phyloP scores from a whole-genome alignment of 2,329 filamentous ascomycete species.

The Cytospora piceicola region DNA sequence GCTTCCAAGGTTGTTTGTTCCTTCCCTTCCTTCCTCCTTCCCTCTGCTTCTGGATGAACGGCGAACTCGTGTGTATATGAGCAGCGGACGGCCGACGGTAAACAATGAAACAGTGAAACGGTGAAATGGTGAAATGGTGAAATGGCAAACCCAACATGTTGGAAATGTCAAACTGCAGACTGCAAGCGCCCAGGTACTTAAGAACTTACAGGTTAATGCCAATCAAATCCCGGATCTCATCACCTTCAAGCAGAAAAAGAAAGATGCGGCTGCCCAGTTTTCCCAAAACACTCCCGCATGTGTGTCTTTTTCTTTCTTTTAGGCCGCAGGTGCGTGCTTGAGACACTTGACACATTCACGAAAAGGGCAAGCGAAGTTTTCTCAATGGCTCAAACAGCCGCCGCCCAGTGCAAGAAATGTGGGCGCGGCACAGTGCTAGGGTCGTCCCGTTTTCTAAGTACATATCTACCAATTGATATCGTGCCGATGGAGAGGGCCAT shows the following conservation, averaged over 20 bases:
- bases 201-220: background rate
- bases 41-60: background rate
- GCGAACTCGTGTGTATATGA: background rate
- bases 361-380: conserved; percentile 2
- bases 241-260: background rate
- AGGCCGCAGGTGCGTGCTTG: conserved; percentile 3
- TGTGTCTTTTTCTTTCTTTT: background rate
- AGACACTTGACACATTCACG: background rate
- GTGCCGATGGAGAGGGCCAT: background rate
- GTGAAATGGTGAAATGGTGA: background rate
- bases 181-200: background rate
- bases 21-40: background rate
- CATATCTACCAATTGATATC: no score
- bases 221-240: background rate
- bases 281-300: background rate
- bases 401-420: conserved; percentile 3
- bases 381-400: background rate
- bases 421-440: background rate
- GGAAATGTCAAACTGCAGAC: background rate
- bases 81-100: background rate
- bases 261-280: background rate
- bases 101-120: background rate
- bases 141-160: background rate
- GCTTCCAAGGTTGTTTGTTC: no score
- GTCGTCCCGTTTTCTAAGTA: no score